Conservation (phyloP, 352 stramenopile species). For the Phytophthora quininea region DNA sequence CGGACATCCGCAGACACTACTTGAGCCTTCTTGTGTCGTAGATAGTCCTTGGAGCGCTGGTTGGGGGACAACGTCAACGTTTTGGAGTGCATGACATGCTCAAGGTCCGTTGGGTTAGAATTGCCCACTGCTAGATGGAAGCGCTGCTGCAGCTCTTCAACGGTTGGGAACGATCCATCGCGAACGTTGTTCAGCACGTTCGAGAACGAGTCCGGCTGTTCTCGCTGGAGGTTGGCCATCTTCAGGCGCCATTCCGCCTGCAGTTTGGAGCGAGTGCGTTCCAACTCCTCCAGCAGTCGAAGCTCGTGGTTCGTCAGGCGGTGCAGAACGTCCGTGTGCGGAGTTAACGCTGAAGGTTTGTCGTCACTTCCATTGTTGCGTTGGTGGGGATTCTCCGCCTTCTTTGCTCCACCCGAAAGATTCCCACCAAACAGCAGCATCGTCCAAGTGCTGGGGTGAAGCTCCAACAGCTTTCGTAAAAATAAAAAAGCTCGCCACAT, state of each 20-base stretch:
- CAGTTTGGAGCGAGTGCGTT: slow-evolving; percentile 70
- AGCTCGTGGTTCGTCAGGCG: slow-evolving; percentile 82
- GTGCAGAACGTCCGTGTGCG: slow-evolving; percentile 68
- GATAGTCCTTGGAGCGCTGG: slow-evolving; percentile 46
- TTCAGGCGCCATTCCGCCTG: slow-evolving; percentile 76
- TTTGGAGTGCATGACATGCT: slow-evolving; percentile 49
- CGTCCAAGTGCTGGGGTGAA: not conserved
- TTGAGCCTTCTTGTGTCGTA: slow-evolving; percentile 52
- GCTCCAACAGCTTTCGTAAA: slow-evolving; percentile 10
- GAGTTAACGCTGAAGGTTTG: slow-evolving; percentile 34
- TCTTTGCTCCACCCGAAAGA: slow-evolving; percentile 42
- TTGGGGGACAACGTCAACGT: slow-evolving; percentile 50
- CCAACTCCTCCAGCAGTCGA: slow-evolving; percentile 77
- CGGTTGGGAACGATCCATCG: slow-evolving; percentile 16
- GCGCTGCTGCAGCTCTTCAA: slow-evolving; percentile 52
- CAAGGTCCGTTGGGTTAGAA: slow-evolving; percentile 30
- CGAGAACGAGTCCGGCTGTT: slow-evolving; percentile 42
- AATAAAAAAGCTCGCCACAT: slow-evolving; percentile 16
- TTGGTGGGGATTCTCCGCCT: slow-evolving; percentile 15
- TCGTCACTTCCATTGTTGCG: slow-evolving; percentile 3
- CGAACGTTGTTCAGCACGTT: slow-evolving; percentile 22
- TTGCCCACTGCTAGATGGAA: slow-evolving; percentile 37
- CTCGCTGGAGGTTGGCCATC: slow-evolving; percentile 50
- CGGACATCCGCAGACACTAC: slow-evolving; percentile 29
- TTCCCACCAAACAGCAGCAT: slow-evolving; percentile 81